Base-by-base conservation (phyloP, 805 yeast species). In the Kuraishia capsulata region DNA sequence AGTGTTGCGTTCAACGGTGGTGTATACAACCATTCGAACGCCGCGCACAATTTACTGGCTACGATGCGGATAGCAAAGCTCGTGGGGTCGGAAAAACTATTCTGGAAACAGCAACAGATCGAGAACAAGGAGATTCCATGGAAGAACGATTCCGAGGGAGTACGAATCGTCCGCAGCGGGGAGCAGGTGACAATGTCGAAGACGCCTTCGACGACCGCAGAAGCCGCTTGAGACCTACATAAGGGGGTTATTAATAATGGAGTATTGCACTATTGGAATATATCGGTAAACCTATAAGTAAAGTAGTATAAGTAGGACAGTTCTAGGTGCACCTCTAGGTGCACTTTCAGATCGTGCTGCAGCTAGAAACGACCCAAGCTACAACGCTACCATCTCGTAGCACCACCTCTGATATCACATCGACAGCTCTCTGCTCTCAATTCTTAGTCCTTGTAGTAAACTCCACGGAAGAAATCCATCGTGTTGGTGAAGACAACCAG, bases 401-500 rank as follows among this genome's bases (percentile, higher is more conserved):
- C n/a, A n/a, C n/a, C n/a, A n/a, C n/a, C n/a, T n/a, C n/a, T n/a
- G n/a, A n/a, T n/a, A n/a, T n/a, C n/a, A n/a, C n/a, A n/a, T n/a
- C n/a, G n/a, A n/a, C n/a, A n/a, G n/a, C n/a, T n/a, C n/a, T n/a
- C n/a, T n/a, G n/a, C n/a, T n/a, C n/a, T n/a, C n/a, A n/a, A n/a
- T n/a, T n/a, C 13, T 28, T 14, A 28, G 9, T 51, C 50, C n/a
- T n/a, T n/a, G 43, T 61, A 62, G 36, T 71, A 71, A 35, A 62
- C 31, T n/a, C 64, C 64, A 67, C 89, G 76, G 72, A 92, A 92
- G 68, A 87, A 86, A 59, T 89, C 96, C 94, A 89, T 88, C 46
- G 89, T 78, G 19, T 87, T 71, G 33, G 96, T 87, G 72, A 88
- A 92, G n/a, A 92, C 98, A 36, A 92, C 97, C 59, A 92, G 73